Conservation (phyloP, 495 filamentous ascomycete species). For the Glarea lozoyensis region DNA sequence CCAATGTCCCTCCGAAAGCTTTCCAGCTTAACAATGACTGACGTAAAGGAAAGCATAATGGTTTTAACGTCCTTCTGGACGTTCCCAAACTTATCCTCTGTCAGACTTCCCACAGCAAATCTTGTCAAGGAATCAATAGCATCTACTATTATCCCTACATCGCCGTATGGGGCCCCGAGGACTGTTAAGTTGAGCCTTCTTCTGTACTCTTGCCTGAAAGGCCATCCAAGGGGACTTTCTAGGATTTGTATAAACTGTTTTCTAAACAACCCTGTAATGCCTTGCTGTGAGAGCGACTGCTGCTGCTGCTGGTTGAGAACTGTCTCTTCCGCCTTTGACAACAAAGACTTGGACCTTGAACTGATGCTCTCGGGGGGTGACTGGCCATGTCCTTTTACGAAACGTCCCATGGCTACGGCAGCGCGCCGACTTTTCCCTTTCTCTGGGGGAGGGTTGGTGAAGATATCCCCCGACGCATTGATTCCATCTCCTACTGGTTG, state of each 20-base stretch:
- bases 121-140: conserved; percentile 59
- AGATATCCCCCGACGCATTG: conserved; percentile 36
- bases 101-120: conserved; percentile 61
- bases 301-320: conserved; percentile 37
- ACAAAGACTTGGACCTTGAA: conserved; percentile 30
- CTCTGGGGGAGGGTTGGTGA: conserved; percentile 36
- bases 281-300: conserved; percentile 30
- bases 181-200: conserved; percentile 53
- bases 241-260: conserved; percentile 31
- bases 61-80: conserved; percentile 68
- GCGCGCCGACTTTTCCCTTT: conserved; percentile 39
- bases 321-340: conserved; percentile 26
- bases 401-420: conserved; percentile 41
- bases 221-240: conserved; percentile 48
- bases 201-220: conserved; percentile 63
- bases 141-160: conserved; percentile 55
- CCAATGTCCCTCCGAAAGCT: conserved; percentile 49
- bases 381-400: conserved; percentile 52
- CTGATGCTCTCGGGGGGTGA: neutral
- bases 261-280: conserved; percentile 29
- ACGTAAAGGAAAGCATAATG: conserved; percentile 62
- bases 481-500: conserved; percentile 44
- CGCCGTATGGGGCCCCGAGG: conserved; percentile 58
- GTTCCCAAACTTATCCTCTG: conserved; percentile 80
- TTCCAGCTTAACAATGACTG: conserved; percentile 59